Evolutionary conservation across 352 stramenopile genomes (phyloP), one percentile per base, ranked within the genome.

Genomic region (Pythium sukuiense): DNA sequence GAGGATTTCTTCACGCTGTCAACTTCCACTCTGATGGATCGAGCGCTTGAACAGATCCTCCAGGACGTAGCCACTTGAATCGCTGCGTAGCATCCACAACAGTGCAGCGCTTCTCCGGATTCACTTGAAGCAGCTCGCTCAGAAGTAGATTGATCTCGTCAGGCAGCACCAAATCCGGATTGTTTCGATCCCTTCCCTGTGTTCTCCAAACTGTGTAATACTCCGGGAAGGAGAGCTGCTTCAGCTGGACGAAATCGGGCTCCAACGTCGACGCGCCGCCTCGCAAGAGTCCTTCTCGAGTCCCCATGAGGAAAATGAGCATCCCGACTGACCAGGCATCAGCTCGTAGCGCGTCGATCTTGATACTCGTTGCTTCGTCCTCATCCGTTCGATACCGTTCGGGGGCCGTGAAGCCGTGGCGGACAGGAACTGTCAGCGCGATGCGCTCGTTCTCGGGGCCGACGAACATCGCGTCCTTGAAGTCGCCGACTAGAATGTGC

Each of bases 321-420:
- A 63, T 41, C 3, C 70, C 70, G 6, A 67, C 33, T 13, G 70
- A 76, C 70, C 70, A 76, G 13, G 59, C 55, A 26, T 76, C 70
- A 9, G 70, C 57, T 35, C 63, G 71, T 20, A 67, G 2, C 5
- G 67, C n/a, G 59, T 74, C 66, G 20, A 71, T 45, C 14, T 26
- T 30, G 54, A 26, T 13, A 2, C 53, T 57, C 1, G 24, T 26
- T 7, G 46, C n/a, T 13, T 53, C 18, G 9, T 37, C 56, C 12
- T 45, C 57, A 20, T 32, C 56, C 0, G 16, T 59, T 1, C 46
- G 3, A n/a, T 63, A 64, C 6, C 60, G 16, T 30, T 75, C 63
- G 7, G 69, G 69, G 7, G 69, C 69, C n/a, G 52, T 48, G 45
- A 64, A 66, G 37, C n/a, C 35, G 35, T 65, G 55, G 0, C 49